Base-by-base conservation (phyloP, 2,329 filamentous ascomycete genomes). In the Aureobasidium zeae region DNA sequence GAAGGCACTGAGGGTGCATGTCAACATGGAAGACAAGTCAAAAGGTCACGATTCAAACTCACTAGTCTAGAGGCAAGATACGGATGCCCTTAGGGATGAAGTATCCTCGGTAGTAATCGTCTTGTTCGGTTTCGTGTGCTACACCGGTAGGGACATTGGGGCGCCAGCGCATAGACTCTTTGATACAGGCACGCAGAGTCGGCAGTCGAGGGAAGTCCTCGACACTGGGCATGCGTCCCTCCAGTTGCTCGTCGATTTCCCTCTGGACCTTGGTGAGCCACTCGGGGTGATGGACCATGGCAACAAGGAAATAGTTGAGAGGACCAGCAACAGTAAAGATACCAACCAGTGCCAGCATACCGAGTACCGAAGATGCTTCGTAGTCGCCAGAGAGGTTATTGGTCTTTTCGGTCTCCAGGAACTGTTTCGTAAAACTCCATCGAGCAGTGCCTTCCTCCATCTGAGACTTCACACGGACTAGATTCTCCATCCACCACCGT, bases 91-190 rank as follows among this genome's bases (percentile, higher is more conserved):
- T 68, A 1, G 69, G 67, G 35, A 75, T 71, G 53, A 70, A 67
- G 51, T 69, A 73, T 2, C 71, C 72, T 2, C 69, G 59, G 49
- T 73, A 75, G 16, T 71, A 62, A 48, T 74, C 71, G 41, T 74
- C 71, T 42, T 67, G 62, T 42, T 71, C 69, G 5, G 67, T 56
- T 1, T 70, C 67, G 49, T 76, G 72, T 1, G 71, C 70, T 5
- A 76, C 72, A 3, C 71, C 70, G 24, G 71, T 74, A 4, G 72
- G 71, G 8, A 74, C 71, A 3, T 71, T 69, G 20, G 71, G 70
- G 39, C 71, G 62, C 70, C 71, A 60, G 28, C 58, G 51, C 53
- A 59, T 55, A 8, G 54, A 56, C 49, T 59, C 57, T 44, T 58
- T 61, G 45, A 62, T 57, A 35, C 55, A 55, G 15, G 57, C 58